Conservation (phyloP, 164 flowering plant genomes). For the Nymphaea colorata region DNA sequence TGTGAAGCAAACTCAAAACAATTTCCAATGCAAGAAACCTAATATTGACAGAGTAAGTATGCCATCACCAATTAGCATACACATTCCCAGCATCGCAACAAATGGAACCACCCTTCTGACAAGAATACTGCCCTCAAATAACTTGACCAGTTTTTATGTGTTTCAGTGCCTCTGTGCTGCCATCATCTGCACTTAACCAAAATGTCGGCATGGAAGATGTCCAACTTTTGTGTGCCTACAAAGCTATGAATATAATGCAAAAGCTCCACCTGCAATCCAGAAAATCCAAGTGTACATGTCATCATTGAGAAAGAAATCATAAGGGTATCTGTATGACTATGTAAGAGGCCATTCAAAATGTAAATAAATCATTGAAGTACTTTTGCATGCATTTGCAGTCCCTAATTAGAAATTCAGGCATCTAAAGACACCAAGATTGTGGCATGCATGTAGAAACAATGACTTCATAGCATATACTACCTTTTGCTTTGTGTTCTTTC, state of each 20-base stretch:
- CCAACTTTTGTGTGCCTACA: constrained; percentile 62
- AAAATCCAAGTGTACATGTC: not conserved
- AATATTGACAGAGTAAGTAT: constrained; percentile 87
- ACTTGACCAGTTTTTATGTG: constrained; percentile 26
- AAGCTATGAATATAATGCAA: constrained; percentile 70
- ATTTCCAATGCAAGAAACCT: constrained; percentile 23
- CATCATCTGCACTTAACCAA: constrained; percentile 15
- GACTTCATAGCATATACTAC: too few species aligned
- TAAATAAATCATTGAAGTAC: too few species aligned
- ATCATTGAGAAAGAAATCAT: too few species aligned
- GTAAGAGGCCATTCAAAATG: too few species aligned
- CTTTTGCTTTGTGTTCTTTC: too few species aligned
- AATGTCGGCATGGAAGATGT: constrained; percentile 23
- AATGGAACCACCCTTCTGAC: constrained; percentile 68
- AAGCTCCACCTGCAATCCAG: constrained; percentile 64
- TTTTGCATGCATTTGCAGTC: too few species aligned
- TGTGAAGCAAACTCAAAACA: too few species aligned
- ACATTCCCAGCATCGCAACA: constrained; percentile 69
- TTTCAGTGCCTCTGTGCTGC: constrained; percentile 13
- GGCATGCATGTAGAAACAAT: too few species aligned
- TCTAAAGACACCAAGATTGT: too few species aligned
- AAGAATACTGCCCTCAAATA: constrained; percentile 46
- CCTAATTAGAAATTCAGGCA: too few species aligned
- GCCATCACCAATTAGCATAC: constrained; percentile 92
- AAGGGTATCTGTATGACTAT: too few species aligned